These are phyloP conservation scores for Paratinospora sagittata DNA, from an alignment of 164 flowering plant genomes.

Conservation along the genomic window DNA sequence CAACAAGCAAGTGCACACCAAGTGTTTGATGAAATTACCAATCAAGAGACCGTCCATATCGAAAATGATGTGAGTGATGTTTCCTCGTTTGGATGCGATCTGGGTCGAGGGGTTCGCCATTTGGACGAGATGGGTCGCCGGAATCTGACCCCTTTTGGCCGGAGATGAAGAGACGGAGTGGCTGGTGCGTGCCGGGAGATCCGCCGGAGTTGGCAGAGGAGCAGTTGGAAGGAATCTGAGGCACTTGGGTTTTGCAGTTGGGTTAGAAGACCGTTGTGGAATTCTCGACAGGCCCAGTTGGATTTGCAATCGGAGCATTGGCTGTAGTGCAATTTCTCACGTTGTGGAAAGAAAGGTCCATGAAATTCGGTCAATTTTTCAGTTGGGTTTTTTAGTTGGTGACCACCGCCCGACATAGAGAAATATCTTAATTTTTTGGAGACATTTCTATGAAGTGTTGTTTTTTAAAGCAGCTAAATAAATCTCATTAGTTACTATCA, in stretches of 20 bases:
- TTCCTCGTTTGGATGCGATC: slow-evolving; percentile 15
- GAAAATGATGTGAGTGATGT: slow-evolving; percentile 72
- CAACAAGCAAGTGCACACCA: not conserved
- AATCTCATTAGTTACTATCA: too few relatives aligned
- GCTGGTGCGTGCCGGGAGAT: not conserved
- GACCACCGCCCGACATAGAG: too few relatives aligned
- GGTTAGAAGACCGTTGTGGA: too few relatives aligned
- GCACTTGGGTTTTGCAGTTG: not conserved
- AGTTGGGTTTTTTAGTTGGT: too few relatives aligned
- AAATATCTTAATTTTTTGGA: too few relatives aligned
- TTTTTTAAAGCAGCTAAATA: too few relatives aligned
- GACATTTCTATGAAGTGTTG: too few relatives aligned
- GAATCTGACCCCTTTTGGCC: not conserved
- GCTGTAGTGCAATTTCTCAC: too few relatives aligned
- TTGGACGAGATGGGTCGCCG: slow-evolving; percentile 5
- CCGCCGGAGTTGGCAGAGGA: not conserved
- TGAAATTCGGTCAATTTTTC: too few relatives aligned
- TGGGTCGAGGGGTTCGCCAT: slow-evolving; percentile 30
- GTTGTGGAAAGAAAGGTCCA: too few relatives aligned
- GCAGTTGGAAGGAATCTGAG: not conserved
- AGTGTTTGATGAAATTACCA: slow-evolving; percentile 36
- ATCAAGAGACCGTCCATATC: slow-evolving; percentile 94
- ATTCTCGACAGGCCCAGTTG: too few relatives aligned
- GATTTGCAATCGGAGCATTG: too few relatives aligned
- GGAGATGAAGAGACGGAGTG: not conserved